Evolutionary conservation across 306 rosid species (phyloP), one percentile per base, ranked within the genome.

Genomic region (Oxytropis ochrocephala): DNA sequence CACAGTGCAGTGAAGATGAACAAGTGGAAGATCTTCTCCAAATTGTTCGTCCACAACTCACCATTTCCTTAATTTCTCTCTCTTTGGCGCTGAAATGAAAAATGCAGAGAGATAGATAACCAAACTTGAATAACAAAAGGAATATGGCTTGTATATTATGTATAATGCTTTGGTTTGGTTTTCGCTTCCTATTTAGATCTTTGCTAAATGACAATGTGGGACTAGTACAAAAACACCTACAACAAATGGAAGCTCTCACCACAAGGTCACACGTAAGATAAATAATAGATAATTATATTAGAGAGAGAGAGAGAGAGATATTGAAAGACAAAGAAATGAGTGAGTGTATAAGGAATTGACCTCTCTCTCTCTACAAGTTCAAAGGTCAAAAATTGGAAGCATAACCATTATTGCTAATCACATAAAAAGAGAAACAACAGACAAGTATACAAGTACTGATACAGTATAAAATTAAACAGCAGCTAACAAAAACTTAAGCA

Each of bases 41-140:
- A 50, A 57, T 42, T 71, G 80, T 62, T 86, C 88, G n/a, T 69
- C 85, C 90, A 64, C 79, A 78, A 69, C 84, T 77, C 83, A 58
- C 75, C 98, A 85, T 86, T 60, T 64, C 63, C 14, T 39, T n/a
- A n/a, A n/a, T n/a, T 49, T 65, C 17, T 18, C 39, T 72, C 7
- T 13, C 41, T 51, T 64, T 35, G 48, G 16, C 9, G 4, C 64
- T 42, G 52, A 32, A n/a, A n/a, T n/a, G 12, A 55, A 66, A 59
- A 52, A 58, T 67, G 64, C 41, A 54, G 6, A 16, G 33, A 11
- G 39, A 62, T 12, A 16, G 50, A 33, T 41, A 5, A 8, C 36
- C 46, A 55, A 60, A 64, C 51, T 60, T 47, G 6, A 48, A 68
- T 38, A 30, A 55, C 46, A 60, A 60, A 30, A 46, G n/a, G n/a